Evolutionary conservation across 2,329 filamentous ascomycete species (phyloP), one percentile per base, ranked within the genome.

Genomic region (Colletotrichum sp.): DNA sequence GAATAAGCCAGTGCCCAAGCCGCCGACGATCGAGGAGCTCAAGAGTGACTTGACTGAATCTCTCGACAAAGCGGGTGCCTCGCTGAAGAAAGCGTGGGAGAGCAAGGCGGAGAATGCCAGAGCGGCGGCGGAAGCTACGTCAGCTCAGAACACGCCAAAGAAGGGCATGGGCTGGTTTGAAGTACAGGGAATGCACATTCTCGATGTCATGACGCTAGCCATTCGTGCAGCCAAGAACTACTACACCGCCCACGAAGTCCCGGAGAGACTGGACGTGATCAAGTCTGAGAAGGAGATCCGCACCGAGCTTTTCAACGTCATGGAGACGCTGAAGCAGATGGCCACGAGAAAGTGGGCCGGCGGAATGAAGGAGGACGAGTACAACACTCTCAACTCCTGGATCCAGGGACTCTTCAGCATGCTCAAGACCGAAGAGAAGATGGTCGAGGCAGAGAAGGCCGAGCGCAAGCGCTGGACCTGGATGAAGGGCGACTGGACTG

Each of bases 221-320:
- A 99, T 99, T 79, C 92, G 96, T 68, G 96, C 96, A 2, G 97
- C 97, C 68, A 98, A 98, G 86, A 93, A 98, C 81, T 99, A 99
- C 86, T 99, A 99, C 85, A 98, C 96, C 0, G 92, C 95, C 6
- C 97, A 99, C 83, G 95, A 98, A 81, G 90, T 96, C 69, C 95
- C 96, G 2, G 94, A 97, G 79, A 93, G 95, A 48, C 88, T 99
- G 21, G 95, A 97, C 81, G 88, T 94, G 32, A 98, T 99, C 85
- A 96, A 95, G 84, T 93, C 95, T 1, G 97, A 99, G 84, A 95
- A 94, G 77, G 91, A 94, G 78, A 94, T 99, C 64, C 93, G 97
- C 57, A 90, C 94, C 67, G 96, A 99, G 80, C 87, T 99, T 10
- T 91, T 98, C 55, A 91, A 92, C 72, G 95, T 98, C 57, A 93